phyloP scores from a whole-genome alignment of 345 rosid species.

The Populus ilicifolia region DNA sequence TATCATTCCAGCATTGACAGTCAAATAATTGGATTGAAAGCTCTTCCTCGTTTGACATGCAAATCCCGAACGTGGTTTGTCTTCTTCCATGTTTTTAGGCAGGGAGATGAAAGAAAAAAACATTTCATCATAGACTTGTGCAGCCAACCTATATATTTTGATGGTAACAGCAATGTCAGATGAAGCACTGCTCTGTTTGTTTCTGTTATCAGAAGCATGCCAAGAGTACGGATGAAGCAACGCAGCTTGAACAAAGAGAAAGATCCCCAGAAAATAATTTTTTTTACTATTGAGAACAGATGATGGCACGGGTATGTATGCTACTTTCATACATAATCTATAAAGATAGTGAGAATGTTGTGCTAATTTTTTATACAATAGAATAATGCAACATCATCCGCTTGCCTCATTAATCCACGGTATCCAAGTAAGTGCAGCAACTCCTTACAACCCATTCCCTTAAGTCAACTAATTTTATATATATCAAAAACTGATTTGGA shows the following conservation, averaged over 20 bases:
- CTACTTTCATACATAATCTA: not conserved
- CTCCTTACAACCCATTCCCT: not conserved
- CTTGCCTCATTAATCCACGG: not conserved
- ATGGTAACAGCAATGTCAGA: not conserved
- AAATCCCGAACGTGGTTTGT: no score
- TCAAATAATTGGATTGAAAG: not conserved
- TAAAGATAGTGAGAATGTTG: not conserved
- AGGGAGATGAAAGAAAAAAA: not conserved
- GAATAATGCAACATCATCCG: not conserved
- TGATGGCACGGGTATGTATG: slow-evolving; percentile 1
- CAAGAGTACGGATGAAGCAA: slow-evolving; percentile 38
- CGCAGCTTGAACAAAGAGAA: not conserved
- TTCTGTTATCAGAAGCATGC: slow-evolving; percentile 12
- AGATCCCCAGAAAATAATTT: no score
- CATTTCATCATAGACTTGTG: not conserved
- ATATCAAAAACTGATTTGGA: no score
- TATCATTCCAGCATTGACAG: not conserved
- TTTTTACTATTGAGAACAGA: not conserved
- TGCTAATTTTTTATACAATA: not conserved
- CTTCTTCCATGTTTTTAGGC: not conserved
- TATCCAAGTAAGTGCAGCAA: not conserved
- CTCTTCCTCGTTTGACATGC: not conserved
- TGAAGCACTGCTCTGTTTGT: not conserved
- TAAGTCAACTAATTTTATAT: no score
- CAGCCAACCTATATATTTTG: not conserved